Base-by-base conservation (phyloP, 2,329 filamentous ascomycete species). In the Canariomyces notabilis region DNA sequence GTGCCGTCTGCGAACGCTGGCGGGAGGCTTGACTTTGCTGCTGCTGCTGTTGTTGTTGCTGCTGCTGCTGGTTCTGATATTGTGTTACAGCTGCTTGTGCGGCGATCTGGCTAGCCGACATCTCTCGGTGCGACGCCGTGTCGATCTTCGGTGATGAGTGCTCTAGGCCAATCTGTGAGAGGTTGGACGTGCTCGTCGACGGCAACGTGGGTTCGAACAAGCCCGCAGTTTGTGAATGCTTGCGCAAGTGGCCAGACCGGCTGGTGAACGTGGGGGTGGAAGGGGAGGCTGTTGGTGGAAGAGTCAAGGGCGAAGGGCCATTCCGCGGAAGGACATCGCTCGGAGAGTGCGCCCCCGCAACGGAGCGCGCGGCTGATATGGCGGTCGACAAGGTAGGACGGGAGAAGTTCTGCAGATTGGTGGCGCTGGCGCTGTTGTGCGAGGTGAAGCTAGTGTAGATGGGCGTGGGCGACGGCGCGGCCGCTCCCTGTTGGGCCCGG, bases 161-260 rank as follows among this genome's bases (percentile, higher is more conserved):
- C 45, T 69, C 66, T 64, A 75, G 67, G 61, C 68, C 65, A 49
- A 74, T 61, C 33, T 77, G 72, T 20, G 72, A 72, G 44, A 77
- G 67, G 61, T 76, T 81, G 53, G 77, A 79, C 2, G 66, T 69
- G 57, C 68, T 75, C 37, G 77, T 77, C 2, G 80, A 82, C 18
- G 85, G 83, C 38, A 90, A 70, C 18, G 77, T 82, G 34, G 85
- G 80, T 61, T 90, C 86, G 60, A 90, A 90, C 59, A 83, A 79
- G 58, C 87, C 87, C 62, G 87, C 85, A 7, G 79, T 85, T 56
- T 84, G 79, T 50, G 87, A 87, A 58, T 86, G 77, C 55, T 82
- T 83, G 66, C 83, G 66, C 62, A 77, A 66, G 73, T 85, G 69
- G 19, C 61, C 63, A 15, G 48, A 33, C 50, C 68, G 70, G 42